Percentiles rank a stretch among this genome's conserved stretches.
Evolutionary conservation across 352 stramenopile species (phyloP).

Genomic region (Phytophthora hibernalis): DNA sequence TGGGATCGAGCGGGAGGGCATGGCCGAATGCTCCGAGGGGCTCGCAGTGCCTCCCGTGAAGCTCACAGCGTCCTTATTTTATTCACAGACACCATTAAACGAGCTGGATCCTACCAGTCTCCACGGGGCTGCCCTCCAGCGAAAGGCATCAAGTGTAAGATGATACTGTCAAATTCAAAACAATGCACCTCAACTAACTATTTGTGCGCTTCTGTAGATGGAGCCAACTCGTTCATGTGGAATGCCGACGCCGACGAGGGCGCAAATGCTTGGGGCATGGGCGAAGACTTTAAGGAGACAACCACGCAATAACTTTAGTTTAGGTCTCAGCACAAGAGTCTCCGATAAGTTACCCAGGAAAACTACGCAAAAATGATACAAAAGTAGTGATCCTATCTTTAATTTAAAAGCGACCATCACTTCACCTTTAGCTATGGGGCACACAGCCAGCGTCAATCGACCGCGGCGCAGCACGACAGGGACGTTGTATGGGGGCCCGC

Average conservation of each 20-base stretch:
- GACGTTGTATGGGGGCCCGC: conserved; percentile 70
- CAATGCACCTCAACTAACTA: conserved; percentile 15
- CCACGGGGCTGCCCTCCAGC: conserved; percentile 70
- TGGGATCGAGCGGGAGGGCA: conserved; percentile 66
- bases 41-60: conserved; percentile 71
- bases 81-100: conserved; percentile 73
- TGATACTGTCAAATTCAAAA: not conserved
- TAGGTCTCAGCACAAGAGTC: not conserved
- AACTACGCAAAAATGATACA: too few species aligned
- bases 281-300: conserved; percentile 47
- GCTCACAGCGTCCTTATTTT: conserved; percentile 77
- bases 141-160: conserved; percentile 69
- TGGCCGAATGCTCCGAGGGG: conserved; percentile 70
- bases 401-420: conserved; percentile 26
- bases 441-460: conserved; percentile 76
- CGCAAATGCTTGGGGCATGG: conserved; percentile 63
- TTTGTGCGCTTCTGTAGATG: conserved; percentile 38
- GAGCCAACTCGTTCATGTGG: conserved; percentile 79
- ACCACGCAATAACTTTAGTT: conserved; percentile 2
- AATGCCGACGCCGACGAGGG: conserved; percentile 72
- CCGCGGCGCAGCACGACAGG: conserved; percentile 40
- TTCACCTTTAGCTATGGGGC: conserved; percentile 55
- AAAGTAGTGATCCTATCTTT: too few species aligned
- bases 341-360: not conserved
- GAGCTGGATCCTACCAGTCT: conserved; percentile 62